Evolutionary conservation across 2,329 filamentous ascomycete species (phyloP), one percentile per base, ranked within the genome.

Genomic region (Colletotrichum orchidophilum): DNA sequence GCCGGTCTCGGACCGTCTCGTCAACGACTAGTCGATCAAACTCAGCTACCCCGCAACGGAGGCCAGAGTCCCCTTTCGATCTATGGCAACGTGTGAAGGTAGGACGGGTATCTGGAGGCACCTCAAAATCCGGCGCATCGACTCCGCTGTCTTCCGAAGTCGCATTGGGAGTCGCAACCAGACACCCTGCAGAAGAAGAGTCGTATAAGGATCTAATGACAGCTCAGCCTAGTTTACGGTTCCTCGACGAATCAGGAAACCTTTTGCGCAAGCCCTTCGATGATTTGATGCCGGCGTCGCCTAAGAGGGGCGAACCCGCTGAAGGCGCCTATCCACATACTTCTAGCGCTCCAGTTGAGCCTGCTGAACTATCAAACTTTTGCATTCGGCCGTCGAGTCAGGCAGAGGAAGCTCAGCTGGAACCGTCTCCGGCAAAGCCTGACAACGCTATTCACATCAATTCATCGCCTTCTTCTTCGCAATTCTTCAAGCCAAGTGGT

Each of bases 201-300:
- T 33, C 62, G 33, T 59, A 62, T 11, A 69, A 63, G 21, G 63
- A 46, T 18, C n/a, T 70, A n/a, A 15, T 18, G 13, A 53, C 63
- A 46, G 11, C 53, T 4, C 63, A 66, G 7, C 54, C 35, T 5
- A 73, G 65, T 18, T 18, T 69, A 26, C 64, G 81, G 6, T 74
- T 86, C 3, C 76, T 87, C 53, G 83, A 82, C 3, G 78, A 81
- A 29, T 77, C 78, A 3, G 85, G 86, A 0, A 82, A 77, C 33
- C 69, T 88, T 2, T 62, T 84, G 21, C 82, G 84, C 13, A 81
- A 78, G 57, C 87, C 86, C 2, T 88, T 88, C 64, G 78, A 82
- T 3, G 81, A 85, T 42, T 72, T 72, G 2, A 75, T 74, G 5
- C 18, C 52, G 3, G 13, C n/a, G 6, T 13, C 27, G 3, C 24